phyloP scores from a whole-genome alignment of 2,329 filamentous ascomycete genomes.

The Dothistroma pini region DNA sequence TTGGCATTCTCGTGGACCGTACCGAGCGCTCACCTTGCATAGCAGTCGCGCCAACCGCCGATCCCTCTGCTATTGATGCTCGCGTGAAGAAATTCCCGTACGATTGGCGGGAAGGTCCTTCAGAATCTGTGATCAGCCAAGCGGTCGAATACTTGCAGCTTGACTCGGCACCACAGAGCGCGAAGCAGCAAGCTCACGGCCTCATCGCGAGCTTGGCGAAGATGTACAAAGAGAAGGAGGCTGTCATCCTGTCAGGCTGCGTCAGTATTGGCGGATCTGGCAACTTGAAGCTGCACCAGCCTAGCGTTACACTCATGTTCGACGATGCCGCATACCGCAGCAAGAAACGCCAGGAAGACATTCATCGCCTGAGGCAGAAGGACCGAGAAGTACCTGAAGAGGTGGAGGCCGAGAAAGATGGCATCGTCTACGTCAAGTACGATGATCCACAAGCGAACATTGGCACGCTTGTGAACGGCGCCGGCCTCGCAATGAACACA shows the following conservation, averaged over 20 bases:
- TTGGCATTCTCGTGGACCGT: constrained; percentile 65
- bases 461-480: constrained; percentile 83
- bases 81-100: constrained; percentile 58
- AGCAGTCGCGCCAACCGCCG: constrained; percentile 53
- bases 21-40: constrained; percentile 60
- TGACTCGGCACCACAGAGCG: constrained; percentile 41
- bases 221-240: constrained; percentile 63
- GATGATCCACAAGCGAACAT: constrained; percentile 57
- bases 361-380: constrained; percentile 56
- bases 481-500: constrained; percentile 87
- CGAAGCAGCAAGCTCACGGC: constrained; percentile 41
- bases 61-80: constrained; percentile 42
- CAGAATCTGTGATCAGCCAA: constrained; percentile 38
- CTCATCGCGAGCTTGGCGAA: constrained; percentile 54
- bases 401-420: constrained; percentile 61
- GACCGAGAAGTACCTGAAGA: constrained; percentile 54
- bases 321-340: constrained; percentile 67
- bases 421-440: constrained; percentile 74
- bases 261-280: constrained; percentile 42
- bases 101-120: constrained; percentile 50
- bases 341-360: constrained; percentile 56
- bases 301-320: constrained; percentile 59
- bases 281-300: constrained; percentile 45
- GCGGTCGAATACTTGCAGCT: constrained; percentile 54
- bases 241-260: constrained; percentile 56